A percentile compares a stretch with the other conserved stretches of the same genome.
phyloP scores from a whole-genome alignment of 345 rosid species.

The Hibiscus trionum region DNA sequence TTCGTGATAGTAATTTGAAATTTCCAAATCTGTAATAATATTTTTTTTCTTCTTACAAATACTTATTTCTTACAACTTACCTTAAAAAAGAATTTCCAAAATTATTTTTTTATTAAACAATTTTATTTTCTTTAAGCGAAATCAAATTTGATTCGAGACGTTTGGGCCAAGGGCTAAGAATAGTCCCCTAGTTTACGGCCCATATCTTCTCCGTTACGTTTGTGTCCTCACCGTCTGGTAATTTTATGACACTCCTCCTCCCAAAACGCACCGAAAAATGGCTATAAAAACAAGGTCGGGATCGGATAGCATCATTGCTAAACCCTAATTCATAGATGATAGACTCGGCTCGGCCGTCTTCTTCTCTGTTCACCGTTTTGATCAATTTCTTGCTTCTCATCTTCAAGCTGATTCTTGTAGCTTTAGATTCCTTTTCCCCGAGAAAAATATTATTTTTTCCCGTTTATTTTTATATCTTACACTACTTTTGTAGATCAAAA shows the following conservation, averaged over 20 bases:
- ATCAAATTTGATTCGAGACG: no score
- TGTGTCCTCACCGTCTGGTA: background rate
- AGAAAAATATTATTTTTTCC: background rate
- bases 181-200: background rate
- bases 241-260: background rate
- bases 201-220: no score
- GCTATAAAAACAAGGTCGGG: background rate
- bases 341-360: background rate
- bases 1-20: no score
- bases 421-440: background rate
- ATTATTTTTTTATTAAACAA: no score
- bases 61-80: no score
- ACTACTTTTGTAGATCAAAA: background rate
- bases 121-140: no score
- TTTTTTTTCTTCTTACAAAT: no score
- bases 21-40: no score
- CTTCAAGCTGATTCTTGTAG: background rate
- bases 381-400: background rate
- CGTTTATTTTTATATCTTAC: no score
- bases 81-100: no score
- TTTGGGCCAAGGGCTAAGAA: background rate
- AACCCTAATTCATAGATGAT: background rate
- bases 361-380: background rate
- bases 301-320: background rate
- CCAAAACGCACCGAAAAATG: background rate